These are phyloP conservation scores for Solanum sejunctum DNA, from an alignment of 257 asterid genomes.

Conservation along the genomic window DNA sequence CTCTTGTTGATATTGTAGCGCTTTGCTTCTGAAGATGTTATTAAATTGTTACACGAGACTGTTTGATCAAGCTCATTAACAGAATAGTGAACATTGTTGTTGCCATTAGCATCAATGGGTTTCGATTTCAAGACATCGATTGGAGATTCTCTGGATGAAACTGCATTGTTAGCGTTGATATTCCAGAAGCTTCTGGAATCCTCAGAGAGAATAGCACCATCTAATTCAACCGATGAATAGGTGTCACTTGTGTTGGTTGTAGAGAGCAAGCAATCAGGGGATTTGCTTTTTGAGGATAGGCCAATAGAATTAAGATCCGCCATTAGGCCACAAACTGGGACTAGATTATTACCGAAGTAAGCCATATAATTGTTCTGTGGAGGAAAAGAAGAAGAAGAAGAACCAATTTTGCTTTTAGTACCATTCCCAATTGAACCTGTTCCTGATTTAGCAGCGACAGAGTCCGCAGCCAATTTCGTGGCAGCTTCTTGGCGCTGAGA, in stretches of 20 bases:
- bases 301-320: background rate
- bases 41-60: background rate
- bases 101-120: background rate
- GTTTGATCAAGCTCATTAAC: background rate
- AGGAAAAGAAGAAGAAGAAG: background rate
- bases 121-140: background rate
- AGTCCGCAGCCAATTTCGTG: background rate
- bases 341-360: background rate
- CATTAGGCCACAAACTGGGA: background rate
- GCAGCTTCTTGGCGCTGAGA: constrained; percentile 3
- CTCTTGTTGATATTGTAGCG: background rate
- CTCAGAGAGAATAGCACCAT: constrained; percentile 41
- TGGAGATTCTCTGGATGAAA: constrained; percentile 12
- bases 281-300: background rate
- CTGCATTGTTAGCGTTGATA: background rate
- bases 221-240: constrained; percentile 30
- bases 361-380: background rate
- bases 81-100: background rate
- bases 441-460: background rate
- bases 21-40: background rate
- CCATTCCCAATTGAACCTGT: background rate
- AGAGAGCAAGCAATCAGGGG: constrained; percentile 55
- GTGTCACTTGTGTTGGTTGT: constrained; percentile 34
- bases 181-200: constrained; percentile 27
- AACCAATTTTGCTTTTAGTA: background rate